These are phyloP conservation scores for Mycena olivaceomarginata DNA, from an alignment of 768 basidiomycete species.

Conservation along the genomic window DNA sequence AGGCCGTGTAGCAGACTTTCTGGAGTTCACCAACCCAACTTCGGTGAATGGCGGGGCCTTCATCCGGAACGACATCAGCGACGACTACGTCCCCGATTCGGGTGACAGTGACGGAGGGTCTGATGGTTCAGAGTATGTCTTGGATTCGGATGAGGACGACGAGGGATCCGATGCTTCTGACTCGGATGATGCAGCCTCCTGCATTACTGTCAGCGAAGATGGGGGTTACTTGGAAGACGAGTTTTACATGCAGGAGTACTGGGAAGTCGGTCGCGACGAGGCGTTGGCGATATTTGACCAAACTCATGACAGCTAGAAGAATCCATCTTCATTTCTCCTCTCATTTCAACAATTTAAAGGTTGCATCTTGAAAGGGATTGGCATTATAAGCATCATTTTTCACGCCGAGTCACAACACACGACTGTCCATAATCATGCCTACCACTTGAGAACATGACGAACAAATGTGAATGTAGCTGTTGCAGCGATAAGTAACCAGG, in stretches of 20 bases:
- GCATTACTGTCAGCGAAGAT: not conserved
- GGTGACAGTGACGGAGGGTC: not conserved
- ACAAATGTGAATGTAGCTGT: too few relatives aligned
- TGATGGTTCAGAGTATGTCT: not conserved
- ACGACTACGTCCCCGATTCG: not conserved
- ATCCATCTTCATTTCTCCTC: too few relatives aligned
- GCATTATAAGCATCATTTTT: too few relatives aligned
- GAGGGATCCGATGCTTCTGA: not conserved
- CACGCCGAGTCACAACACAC: too few relatives aligned
- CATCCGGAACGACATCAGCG: not conserved
- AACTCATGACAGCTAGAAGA: not conserved
- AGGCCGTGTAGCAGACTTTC: not conserved
- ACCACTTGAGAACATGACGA: too few relatives aligned
- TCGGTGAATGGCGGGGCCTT: not conserved
- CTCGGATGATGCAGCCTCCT: not conserved
- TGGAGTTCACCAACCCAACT: not conserved
- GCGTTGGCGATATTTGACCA: not conserved
- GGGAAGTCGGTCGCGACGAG: constrained; percentile 1
- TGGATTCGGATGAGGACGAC: not conserved
- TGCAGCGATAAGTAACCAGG: too few relatives aligned
- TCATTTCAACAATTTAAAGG: too few relatives aligned
- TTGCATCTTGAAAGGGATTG: too few relatives aligned
- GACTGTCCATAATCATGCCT: too few relatives aligned
- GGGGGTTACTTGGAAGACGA: not conserved
- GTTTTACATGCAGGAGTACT: not conserved